Evolutionary conservation across 148 eudicot genomes (phyloP).

Genomic region (Nyssa sinensis): DNA sequence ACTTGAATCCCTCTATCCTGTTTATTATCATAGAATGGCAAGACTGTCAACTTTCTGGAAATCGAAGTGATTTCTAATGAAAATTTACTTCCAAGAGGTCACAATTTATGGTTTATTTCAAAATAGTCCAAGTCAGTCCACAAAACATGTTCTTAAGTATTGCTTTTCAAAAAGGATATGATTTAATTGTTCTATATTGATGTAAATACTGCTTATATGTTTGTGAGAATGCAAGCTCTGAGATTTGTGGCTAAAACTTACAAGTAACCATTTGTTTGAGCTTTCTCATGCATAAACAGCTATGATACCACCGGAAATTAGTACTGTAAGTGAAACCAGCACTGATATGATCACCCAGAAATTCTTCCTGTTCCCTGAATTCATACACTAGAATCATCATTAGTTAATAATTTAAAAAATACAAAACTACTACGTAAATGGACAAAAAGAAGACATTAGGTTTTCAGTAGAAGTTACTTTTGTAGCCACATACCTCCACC

Average conservation of each 20-base stretch:
- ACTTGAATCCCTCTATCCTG: slow-evolving; percentile 7
- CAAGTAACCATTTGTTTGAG: slow-evolving; percentile 13
- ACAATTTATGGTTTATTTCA: no score
- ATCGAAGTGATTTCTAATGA: no score
- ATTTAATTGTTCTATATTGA: background rate
- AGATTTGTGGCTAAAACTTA: background rate
- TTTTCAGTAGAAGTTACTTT: no score
- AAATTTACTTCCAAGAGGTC: no score
- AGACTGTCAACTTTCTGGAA: background rate
- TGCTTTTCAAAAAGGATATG: no score
- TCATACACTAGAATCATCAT: background rate
- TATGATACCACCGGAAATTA: slow-evolving; percentile 1
- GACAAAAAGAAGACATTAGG: no score
- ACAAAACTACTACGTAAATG: no score
- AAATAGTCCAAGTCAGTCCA: no score
- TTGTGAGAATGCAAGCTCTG: background rate
- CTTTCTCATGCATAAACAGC: slow-evolving; percentile 8
- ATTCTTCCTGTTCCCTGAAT: slow-evolving; percentile 10
- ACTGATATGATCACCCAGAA: slow-evolving; percentile 6
- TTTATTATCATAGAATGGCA: slow-evolving; percentile 5
- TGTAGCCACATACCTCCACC: slow-evolving; percentile 10
- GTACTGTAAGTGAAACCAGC: slow-evolving; percentile 7
- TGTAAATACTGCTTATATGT: background rate
- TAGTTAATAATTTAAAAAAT: background rate
- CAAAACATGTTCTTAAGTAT: no score